Evolutionary conservation across 1,284 basidiomycete genomes (phyloP).

Genomic region (Moesziomyces antarcticus): DNA sequence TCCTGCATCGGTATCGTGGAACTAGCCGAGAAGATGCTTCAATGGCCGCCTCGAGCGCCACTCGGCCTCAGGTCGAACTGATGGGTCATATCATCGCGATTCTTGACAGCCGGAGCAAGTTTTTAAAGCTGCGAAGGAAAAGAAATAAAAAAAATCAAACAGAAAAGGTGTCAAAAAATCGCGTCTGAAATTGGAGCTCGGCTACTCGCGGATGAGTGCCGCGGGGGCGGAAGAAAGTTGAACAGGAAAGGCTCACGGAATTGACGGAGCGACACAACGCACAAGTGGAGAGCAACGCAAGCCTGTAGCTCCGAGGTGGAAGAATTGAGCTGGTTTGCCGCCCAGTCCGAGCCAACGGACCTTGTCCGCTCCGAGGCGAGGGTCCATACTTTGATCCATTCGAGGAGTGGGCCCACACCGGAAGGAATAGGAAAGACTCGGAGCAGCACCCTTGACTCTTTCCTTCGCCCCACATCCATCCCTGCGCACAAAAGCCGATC

Average conservation of each 20-base stretch:
- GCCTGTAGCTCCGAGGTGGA: conserved; percentile 19
- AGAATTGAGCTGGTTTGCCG: conserved; percentile 8
- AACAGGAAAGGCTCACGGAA: conserved; percentile 17
- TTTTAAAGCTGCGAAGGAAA: not conserved
- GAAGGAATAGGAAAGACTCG: conserved; percentile 8
- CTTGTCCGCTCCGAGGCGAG: conserved; percentile 6
- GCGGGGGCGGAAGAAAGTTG: conserved; percentile 47
- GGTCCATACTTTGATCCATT: too few relatives aligned
- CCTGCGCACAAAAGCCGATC: not conserved
- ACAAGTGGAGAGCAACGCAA: not conserved
- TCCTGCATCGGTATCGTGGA: not conserved
- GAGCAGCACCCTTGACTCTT: conserved; percentile 1
- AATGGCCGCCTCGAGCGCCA: not conserved
- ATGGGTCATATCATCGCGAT: conserved; percentile 3
- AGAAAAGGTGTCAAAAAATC: not conserved
- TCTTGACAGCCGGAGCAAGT: conserved; percentile 1
- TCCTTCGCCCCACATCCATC: conserved; percentile 1
- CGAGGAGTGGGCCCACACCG: not conserved
- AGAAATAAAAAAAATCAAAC: not conserved
- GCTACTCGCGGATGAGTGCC: conserved; percentile 20
- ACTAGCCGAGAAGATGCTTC: not conserved
- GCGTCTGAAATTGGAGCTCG: conserved; percentile 4
- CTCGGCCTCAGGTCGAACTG: not conserved
- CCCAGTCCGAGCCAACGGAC: conserved; percentile 2
- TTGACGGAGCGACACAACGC: conserved; percentile 15